Evolutionary conservation across 768 basidiomycete genomes (phyloP), one percentile per base, ranked within the genome.

Genomic region (Termitomyces sp.): DNA sequence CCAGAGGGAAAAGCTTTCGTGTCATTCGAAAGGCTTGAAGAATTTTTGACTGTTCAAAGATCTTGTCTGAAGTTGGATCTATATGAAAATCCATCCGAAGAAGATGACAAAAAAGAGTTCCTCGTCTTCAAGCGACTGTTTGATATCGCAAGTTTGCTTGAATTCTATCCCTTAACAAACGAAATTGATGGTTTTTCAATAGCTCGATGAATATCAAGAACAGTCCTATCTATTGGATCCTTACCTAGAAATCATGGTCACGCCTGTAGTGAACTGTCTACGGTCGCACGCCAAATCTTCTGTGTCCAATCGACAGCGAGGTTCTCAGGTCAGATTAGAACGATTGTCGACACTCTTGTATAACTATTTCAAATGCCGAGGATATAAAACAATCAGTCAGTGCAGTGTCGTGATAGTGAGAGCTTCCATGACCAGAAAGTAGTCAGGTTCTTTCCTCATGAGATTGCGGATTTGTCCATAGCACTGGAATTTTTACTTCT

Each of bases 381-480:
- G 96, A 39, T 85, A 89, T 72, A 98, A 98, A 76, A 87, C 88
- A 1, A 89, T 96, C 74, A 86, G 96, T 96, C 65, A 76, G 87
- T 81, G 44, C 39, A 60, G 54, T 51, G 34, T 31, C 30, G 31
- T 55, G 50, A 56, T 36, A 50, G 44, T 39, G 39, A 49, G 58
- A 60, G 49, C 54, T 39, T 36, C 27, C 62, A 59, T 65, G 62
- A 66, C 57, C 42, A 51, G 60, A 63, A 49, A 60, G 5, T 68
- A 99, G 96, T 89, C 61, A 87, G 92, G 62, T 95, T 90, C 72
- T 97, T 99, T 68, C 96, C 96, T 44, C 96, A 98, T 68, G 88
- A 93, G 67, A 81, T 97, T 37, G 77, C 83, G 1, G 93, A 96
- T 71, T 78, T 98, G 4, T 81, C 86, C 0, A 80, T 92, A 52